Base-by-base conservation (phyloP, 306 rosid species). In the Sophora flavescens region DNA sequence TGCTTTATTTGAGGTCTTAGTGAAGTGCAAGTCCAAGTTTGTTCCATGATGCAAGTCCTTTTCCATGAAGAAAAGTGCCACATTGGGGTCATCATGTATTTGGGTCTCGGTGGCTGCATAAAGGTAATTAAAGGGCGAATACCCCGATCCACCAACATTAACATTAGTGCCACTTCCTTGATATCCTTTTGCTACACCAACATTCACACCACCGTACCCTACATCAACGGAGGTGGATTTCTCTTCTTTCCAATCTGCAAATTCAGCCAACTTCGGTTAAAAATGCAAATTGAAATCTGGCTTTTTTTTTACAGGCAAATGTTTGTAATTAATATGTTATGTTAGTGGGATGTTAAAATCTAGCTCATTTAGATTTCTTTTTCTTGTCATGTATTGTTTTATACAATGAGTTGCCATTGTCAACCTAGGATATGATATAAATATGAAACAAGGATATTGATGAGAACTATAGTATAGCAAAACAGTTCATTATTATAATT, bases 61-160 rank as follows among this genome's bases (percentile, higher is more conserved):
- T 75, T 92, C 91, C 41, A 92, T 56, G 89, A 95, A 95, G 88
- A 95, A 95, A 1, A 95, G 41, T 13, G 93, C 96, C 4, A 70
- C 84, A 0, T 85, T 88, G 3, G 87, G 93, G 26, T 87, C 72
- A 35, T 89, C 86, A n/a, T 85, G 91, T 14, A 92, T 82, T 38
- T 94, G 98, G 72, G 77, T 84, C 74, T 86, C 86, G 1, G 84
- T 77, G 6, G 96, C 96, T 7, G 93, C 92, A 47, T 93, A 93
- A 0, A 0, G 0, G 39, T 93, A 93, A 0, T 0, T 0, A 22
- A 93, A 93, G 6, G 97, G 93, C 2, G 0, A 32, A 6, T 33
- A 0, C 0, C 83, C 68, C 13, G 85, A 93, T 60, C 86, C 92
- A 16, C 92, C 90, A 8, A 89, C 93, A 7, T 63, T 54, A 4